These are phyloP conservation scores for Gynostemma pentaphyllum DNA, from an alignment of 306 rosid genomes.

Conservation along the genomic window DNA sequence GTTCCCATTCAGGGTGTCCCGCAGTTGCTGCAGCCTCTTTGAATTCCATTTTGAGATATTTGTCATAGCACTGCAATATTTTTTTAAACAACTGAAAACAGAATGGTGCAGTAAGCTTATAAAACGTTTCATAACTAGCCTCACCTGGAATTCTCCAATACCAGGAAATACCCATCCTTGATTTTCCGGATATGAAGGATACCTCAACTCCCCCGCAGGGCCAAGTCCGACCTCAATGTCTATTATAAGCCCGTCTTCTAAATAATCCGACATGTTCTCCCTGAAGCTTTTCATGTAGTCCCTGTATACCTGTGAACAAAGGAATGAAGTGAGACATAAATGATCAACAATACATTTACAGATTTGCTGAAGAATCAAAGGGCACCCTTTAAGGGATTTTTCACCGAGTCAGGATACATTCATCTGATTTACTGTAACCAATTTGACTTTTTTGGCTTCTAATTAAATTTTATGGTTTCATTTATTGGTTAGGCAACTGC, in stretches of 20 bases:
- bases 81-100: neutral
- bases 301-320: constrained; percentile 35
- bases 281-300: constrained; percentile 80
- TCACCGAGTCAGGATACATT: neutral
- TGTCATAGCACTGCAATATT: constrained; percentile 67
- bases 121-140: constrained; percentile 9
- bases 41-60: constrained; percentile 66
- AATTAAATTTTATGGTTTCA: neutral
- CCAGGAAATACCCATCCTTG: constrained; percentile 86
- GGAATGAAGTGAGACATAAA: neutral
- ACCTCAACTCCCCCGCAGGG: constrained; percentile 89
- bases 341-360: neutral
- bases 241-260: constrained; percentile 54
- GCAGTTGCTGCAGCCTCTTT: constrained; percentile 41
- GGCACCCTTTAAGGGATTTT: neutral
- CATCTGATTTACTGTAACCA: neutral
- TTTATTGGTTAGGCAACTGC: neutral
- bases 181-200: constrained; percentile 51
- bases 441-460: neutral
- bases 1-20: constrained; percentile 81
- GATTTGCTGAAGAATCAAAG: neutral
- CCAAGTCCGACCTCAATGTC: constrained; percentile 94
- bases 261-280: constrained; percentile 56
- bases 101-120: neutral
- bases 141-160: constrained; percentile 92